Evolutionary conservation across 352 stramenopile species (phyloP).

Genomic region (Phytophthora sp.): DNA sequence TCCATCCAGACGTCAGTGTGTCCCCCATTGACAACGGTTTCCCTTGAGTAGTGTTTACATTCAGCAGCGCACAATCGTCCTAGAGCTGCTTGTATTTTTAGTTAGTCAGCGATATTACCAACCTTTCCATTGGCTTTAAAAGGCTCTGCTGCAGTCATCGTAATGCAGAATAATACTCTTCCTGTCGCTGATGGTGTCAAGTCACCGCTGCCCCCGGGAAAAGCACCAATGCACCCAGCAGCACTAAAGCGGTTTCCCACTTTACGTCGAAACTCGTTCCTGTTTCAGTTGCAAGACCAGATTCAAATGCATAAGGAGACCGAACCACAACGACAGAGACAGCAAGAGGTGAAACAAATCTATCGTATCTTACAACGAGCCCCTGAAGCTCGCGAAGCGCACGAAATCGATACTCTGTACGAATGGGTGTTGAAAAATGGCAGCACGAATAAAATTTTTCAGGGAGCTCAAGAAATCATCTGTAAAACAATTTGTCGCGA

Average conservation of each 20-base stretch:
- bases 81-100: too few species aligned
- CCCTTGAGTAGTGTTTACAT: too few species aligned
- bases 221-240: conserved; percentile 20
- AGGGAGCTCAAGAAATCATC: conserved; percentile 85
- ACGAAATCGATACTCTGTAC: conserved; percentile 80
- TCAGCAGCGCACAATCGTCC: too few species aligned
- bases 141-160: background rate
- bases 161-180: conserved; percentile 5
- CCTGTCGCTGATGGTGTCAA: background rate
- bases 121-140: too few species aligned
- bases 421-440: conserved; percentile 83
- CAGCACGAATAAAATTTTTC: conserved; percentile 85
- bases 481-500: conserved; percentile 90
- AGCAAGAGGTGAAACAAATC: conserved; percentile 57
- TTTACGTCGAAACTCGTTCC: conserved; percentile 45
- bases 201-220: conserved; percentile 4
- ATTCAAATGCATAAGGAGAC: conserved; percentile 46
- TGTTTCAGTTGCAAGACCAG: conserved; percentile 69
- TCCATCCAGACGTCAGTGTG: too few species aligned
- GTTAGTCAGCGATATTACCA: too few species aligned
- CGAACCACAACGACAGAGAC: conserved; percentile 48
- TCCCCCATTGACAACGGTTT: too few species aligned
- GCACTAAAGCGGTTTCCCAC: conserved; percentile 41
- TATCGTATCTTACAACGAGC: conserved; percentile 57
- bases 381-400: conserved; percentile 46